phyloP scores from a whole-genome alignment of 1,284 basidiomycete genomes.

The Ganoderma leucocontextum region DNA sequence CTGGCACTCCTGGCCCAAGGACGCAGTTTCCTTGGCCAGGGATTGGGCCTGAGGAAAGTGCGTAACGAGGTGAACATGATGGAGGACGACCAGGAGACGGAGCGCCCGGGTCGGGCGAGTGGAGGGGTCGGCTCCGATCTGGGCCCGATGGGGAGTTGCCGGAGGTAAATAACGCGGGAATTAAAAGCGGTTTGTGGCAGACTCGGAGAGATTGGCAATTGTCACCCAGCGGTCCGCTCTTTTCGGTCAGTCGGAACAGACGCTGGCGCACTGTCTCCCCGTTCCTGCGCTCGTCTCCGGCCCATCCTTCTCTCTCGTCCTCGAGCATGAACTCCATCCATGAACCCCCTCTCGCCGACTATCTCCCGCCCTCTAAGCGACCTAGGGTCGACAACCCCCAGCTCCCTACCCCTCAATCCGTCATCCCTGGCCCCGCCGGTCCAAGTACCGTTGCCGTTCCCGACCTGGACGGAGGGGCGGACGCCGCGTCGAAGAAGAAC shows the following conservation, averaged over 20 bases:
- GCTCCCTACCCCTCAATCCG: slow-evolving; percentile 16
- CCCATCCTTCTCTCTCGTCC: slow-evolving; percentile 26
- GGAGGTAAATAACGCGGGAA: slow-evolving; percentile 24
- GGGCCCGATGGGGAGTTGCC: slow-evolving; percentile 24
- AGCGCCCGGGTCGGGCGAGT: slow-evolving; percentile 16
- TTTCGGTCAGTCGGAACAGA: slow-evolving; percentile 31
- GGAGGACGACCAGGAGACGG: slow-evolving; percentile 13
- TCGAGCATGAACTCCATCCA: slow-evolving; percentile 29
- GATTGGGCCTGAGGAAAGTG: background rate
- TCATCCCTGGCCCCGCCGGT: slow-evolving; percentile 25
- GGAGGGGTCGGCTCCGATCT: slow-evolving; percentile 29
- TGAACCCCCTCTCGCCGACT: slow-evolving; percentile 36
- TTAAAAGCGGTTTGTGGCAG: slow-evolving; percentile 14
- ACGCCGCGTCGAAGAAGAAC: slow-evolving; percentile 47
- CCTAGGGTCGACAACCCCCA: slow-evolving; percentile 29
- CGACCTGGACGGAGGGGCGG: slow-evolving; percentile 38
- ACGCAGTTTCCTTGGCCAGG: background rate
- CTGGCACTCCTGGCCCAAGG: slow-evolving; percentile 22
- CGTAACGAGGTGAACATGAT: slow-evolving; percentile 20
- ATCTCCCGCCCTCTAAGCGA: slow-evolving; percentile 38
- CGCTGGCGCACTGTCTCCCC: slow-evolving; percentile 28
- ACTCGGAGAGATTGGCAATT: slow-evolving; percentile 12
- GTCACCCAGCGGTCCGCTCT: slow-evolving; percentile 35
- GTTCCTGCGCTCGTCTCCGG: slow-evolving; percentile 24
- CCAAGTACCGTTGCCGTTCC: slow-evolving; percentile 31